Evolutionary conservation across 2,329 filamentous ascomycete species (phyloP), one percentile per base, ranked within the genome.

Genomic region (Paracoccidioides brasiliensis): DNA sequence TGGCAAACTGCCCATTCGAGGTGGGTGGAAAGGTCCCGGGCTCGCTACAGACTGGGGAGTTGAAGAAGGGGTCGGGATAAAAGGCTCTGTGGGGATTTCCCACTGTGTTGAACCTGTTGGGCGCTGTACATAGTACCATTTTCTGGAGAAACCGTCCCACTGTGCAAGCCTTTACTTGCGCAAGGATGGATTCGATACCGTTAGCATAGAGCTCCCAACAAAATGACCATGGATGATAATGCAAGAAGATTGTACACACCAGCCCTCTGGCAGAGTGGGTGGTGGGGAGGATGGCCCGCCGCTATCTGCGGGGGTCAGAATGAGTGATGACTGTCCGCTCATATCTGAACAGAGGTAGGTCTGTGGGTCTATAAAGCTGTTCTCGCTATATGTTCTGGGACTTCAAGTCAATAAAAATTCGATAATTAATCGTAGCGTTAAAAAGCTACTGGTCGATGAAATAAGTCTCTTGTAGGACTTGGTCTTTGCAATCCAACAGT

Each of bases 91-190:
- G 6, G 70, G 70, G n/a, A 72, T 61, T 6, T 71, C 68, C 70
- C 70, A 72, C 61, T 70, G 69, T 6, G 68, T 68, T 51, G 67
- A 67, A 38, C 69, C 70, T 9, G 69, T 72, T 44, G 68, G 66
- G 51, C 68, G 63, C 54, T 72, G 68, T 41, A 72, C 70, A 53
- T 66, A 72, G 59, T 72, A 72, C 65, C 69, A 72, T 59, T 66
- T 65, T 37, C 67, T 64, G 32, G 64, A 63, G 32, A 67, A 62
- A 38, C 69, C 68, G 56, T 72, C 69, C 68, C 69, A 71, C 55
- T 72, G 69, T 33, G 69, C 66, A 35, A 71, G 65, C 69, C 69
- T 72, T 54, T 12, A 53, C 41, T n/a, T 15, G 32, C 22, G 41
- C 22, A 14, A 42, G 33, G 6, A 37, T 22, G 22, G 37, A 52